These are phyloP conservation scores for Apostasia ramifera DNA, from an alignment of 106 monocot species.

Conservation along the genomic window DNA sequence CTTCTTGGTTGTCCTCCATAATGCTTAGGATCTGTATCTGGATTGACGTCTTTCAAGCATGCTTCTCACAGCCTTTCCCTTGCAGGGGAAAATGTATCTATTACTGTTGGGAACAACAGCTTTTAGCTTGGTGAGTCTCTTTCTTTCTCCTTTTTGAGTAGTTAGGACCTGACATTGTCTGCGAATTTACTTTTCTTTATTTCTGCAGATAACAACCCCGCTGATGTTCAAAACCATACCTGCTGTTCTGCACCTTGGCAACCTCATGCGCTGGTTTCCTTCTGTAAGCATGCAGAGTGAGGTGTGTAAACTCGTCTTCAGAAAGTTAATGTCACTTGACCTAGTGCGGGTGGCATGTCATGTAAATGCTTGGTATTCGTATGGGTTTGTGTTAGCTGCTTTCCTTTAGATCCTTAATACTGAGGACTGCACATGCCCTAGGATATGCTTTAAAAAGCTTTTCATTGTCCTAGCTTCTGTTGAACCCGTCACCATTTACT, in stretches of 20 bases:
- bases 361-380: no score
- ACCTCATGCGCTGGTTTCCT: conserved; percentile 71
- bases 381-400: no score
- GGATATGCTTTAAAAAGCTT: no score
- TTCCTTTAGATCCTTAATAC: no score
- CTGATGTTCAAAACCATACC: conserved; percentile 68
- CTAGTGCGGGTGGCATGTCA: no score
- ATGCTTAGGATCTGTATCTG: not conserved
- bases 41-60: not conserved
- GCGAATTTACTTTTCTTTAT: not conserved
- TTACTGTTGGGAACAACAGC: conserved; percentile 92
- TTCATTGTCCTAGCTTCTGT: no score
- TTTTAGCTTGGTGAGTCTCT: conserved; percentile 72
- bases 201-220: conserved; percentile 63
- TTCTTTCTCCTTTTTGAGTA: not conserved
- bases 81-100: conserved; percentile 93
- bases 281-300: conserved; percentile 23
- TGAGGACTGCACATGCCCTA: no score
- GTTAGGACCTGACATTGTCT: not conserved
- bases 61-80: not conserved
- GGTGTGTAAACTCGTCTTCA: not conserved
- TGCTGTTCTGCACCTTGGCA: conserved; percentile 51
- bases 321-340: not conserved
- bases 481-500: no score
- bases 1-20: no score